Evolutionary conservation across 495 filamentous ascomycete species (phyloP).

Genomic region (Podospora conica): DNA sequence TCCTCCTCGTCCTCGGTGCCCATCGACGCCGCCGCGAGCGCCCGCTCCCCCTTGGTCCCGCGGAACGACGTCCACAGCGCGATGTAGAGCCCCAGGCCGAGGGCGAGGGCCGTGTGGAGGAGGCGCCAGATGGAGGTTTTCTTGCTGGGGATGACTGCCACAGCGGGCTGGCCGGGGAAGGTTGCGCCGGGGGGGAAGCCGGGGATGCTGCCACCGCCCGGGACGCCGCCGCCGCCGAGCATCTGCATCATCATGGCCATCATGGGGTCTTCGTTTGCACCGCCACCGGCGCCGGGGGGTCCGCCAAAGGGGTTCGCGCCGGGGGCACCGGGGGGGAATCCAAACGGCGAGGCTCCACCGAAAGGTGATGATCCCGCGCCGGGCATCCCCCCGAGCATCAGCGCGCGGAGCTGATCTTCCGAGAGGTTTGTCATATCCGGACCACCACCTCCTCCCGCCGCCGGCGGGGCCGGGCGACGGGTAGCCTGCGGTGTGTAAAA

Average conservation of each 20-base stretch:
- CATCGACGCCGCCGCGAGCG: constrained; percentile 16
- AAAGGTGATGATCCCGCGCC: too few species aligned
- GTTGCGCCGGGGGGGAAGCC: constrained; percentile 5
- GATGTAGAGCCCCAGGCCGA: constrained; percentile 67
- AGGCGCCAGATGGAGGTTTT: constrained; percentile 62
- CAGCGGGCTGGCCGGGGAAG: constrained; percentile 11
- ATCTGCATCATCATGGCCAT: constrained; percentile 32
- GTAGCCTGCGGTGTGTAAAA: constrained; percentile 46
- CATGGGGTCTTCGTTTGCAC: constrained; percentile 29
- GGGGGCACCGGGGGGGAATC: constrained; percentile 7
- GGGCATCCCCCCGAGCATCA: background rate
- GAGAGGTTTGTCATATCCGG: too few species aligned
- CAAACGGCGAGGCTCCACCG: too few species aligned
- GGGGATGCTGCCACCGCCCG: constrained; percentile 14
- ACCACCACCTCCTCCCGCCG: background rate
- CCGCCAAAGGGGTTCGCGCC: constrained; percentile 34
- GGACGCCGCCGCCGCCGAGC: constrained; percentile 18
- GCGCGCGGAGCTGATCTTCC: background rate
- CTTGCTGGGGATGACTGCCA: constrained; percentile 36
- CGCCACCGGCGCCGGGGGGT: constrained; percentile 21
- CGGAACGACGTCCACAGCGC: constrained; percentile 57
- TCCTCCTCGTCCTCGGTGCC: constrained; percentile 16
- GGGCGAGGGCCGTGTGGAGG: constrained; percentile 66
- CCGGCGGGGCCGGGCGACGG: constrained; percentile 20
- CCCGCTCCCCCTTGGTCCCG: constrained; percentile 45